Conservation (phyloP, 1,139 yeast species). For the Eremothecium cymbalariae region DNA sequence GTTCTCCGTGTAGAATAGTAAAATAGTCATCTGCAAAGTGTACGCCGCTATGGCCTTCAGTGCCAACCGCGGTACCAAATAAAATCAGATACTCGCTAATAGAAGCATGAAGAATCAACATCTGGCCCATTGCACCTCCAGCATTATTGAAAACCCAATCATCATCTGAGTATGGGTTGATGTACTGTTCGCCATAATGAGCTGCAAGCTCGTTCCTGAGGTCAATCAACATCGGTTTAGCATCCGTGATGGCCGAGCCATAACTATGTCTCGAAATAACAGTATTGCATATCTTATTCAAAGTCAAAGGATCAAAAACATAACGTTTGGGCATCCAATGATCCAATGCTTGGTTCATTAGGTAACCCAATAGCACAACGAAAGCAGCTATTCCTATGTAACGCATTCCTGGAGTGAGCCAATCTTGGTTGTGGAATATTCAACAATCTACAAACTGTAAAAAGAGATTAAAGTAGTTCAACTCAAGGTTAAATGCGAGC, state of each 20-base stretch:
- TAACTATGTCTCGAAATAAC: conserved; percentile 46
- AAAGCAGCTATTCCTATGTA: conserved; percentile 20
- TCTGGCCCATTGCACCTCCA: conserved; percentile 98
- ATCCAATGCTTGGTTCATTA: conserved; percentile 40
- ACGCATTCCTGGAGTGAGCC: conserved; percentile 26
- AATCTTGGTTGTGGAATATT: too few relatives aligned
- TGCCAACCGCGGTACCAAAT: conserved; percentile 83
- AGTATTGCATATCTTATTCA: conserved; percentile 44
- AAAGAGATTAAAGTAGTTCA: too few relatives aligned
- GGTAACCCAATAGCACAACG: conserved; percentile 18
- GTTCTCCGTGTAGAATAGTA: conserved; percentile 75
- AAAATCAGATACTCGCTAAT: conserved; percentile 83
- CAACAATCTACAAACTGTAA: too few relatives aligned
- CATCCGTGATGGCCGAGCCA: conserved; percentile 13
- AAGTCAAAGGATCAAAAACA: conserved; percentile 40
- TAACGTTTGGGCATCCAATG: conserved; percentile 65
- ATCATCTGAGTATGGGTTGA: conserved; percentile 61
- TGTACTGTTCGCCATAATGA: conserved; percentile 56
- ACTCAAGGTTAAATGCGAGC: too few relatives aligned
- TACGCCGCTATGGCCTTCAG: conserved; percentile 93
- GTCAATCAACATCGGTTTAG: conserved; percentile 40
- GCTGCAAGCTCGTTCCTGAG: conserved; percentile 52
- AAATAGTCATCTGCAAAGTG: conserved; percentile 97
- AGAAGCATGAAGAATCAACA: conserved; percentile 95
- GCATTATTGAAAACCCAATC: conserved; percentile 97